These are phyloP conservation scores for Blastobotrys ciferrii DNA, from an alignment of 1,139 yeast species.

Conservation along the genomic window DNA sequence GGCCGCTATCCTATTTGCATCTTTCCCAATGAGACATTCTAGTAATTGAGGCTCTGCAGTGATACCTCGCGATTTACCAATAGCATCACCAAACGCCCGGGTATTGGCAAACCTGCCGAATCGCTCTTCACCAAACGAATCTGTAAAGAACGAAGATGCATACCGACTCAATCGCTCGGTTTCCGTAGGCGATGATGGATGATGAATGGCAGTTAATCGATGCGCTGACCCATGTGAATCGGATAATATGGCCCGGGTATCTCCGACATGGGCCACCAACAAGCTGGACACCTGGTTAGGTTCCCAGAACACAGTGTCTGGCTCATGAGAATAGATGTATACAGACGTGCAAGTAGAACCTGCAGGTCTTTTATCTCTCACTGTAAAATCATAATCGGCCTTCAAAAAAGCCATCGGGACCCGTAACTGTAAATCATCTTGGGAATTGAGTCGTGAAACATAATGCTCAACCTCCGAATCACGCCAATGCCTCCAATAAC, in stretches of 20 bases:
- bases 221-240: conserved; percentile 71
- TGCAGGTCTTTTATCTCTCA: conserved; percentile 38
- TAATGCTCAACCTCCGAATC: conserved; percentile 49
- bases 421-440: conserved; percentile 58
- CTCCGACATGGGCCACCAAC: conserved; percentile 91
- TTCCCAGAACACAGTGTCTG: conserved; percentile 59
- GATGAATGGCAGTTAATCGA: conserved; percentile 75
- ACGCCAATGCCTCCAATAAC: conserved; percentile 85
- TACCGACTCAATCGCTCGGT: conserved; percentile 66
- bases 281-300: conserved; percentile 66
- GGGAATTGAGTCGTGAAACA: conserved; percentile 39
- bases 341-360: conserved; percentile 88
- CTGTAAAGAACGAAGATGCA: conserved; percentile 75
- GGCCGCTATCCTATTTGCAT: conserved; percentile 36
- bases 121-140: conserved; percentile 91
- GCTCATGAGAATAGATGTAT: conserved; percentile 53
- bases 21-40: conserved; percentile 60
- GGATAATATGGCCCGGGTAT: conserved; percentile 73
- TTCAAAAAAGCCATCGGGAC: conserved; percentile 60
- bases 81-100: conserved; percentile 85
- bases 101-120: conserved; percentile 87
- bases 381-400: conserved; percentile 51
- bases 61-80: conserved; percentile 78
- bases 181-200: conserved; percentile 82
- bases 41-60: conserved; percentile 88